phyloP scores from a whole-genome alignment of 2,329 filamentous ascomycete species.

The Fusarium luffae region DNA sequence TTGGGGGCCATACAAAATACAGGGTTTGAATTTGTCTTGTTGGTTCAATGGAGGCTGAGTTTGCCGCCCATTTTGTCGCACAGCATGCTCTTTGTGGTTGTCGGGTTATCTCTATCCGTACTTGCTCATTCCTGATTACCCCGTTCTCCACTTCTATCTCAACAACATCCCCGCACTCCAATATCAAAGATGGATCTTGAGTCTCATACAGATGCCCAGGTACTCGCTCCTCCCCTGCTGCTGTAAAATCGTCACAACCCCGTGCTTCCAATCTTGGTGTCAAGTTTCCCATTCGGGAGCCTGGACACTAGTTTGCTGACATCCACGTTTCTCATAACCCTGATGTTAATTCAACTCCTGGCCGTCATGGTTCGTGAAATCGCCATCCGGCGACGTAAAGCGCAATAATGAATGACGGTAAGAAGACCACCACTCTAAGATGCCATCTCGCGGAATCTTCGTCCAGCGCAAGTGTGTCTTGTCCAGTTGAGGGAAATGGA shows the following conservation, averaged over 20 bases:
- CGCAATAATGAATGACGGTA: background rate
- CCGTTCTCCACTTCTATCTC: background rate
- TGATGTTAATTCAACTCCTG: background rate
- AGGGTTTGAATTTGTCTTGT: background rate
- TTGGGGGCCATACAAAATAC: background rate
- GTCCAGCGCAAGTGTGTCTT: background rate
- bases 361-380: background rate
- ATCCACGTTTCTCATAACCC: too few species aligned
- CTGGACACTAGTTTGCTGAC: too few species aligned
- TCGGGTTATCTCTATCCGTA: background rate
- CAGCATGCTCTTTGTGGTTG: background rate
- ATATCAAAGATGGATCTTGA: background rate
- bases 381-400: background rate
- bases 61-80: background rate
- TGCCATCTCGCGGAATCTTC: background rate
- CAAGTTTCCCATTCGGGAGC: too few species aligned
- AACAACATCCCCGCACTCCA: background rate
- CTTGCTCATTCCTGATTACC: background rate
- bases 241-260: too few species aligned
- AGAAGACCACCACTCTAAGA: background rate
- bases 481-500: background rate
- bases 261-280: too few species aligned
- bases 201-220: background rate
- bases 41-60: background rate
- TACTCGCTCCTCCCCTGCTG: background rate